Conservation (phyloP, 1,284 basidiomycete genomes). For the Ceratobasidium sp. region DNA sequence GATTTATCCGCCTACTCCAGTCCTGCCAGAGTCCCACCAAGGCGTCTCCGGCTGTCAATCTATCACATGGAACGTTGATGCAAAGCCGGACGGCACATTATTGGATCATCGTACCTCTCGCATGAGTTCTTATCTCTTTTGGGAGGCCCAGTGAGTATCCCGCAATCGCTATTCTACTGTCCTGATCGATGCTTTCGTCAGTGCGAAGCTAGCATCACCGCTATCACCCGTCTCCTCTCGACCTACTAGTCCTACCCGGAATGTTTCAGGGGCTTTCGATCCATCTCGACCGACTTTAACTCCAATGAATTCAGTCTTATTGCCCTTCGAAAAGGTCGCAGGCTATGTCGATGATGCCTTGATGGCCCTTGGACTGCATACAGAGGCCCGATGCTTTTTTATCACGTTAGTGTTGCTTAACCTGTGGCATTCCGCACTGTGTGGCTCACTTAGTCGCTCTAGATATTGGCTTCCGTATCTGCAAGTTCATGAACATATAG, state of each 20-base stretch:
- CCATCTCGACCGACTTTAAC: conserved; percentile 5
- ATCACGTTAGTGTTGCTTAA: conserved; percentile 62
- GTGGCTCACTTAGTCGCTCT: conserved; percentile 47
- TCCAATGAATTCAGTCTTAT: not conserved
- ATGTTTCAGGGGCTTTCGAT: conserved; percentile 43
- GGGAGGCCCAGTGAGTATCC: conserved; percentile 55
- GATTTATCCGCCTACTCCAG: conserved; percentile 49
- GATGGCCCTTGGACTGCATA: conserved; percentile 58
- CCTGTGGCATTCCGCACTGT: conserved; percentile 48
- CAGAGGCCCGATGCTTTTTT: conserved; percentile 62
- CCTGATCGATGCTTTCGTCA: not conserved
- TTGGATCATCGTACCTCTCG: conserved; percentile 51
- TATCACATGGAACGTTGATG: conserved; percentile 25
- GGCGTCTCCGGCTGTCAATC: conserved; percentile 45
- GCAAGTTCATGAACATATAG: conserved; percentile 59
- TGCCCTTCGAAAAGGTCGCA: conserved; percentile 16
- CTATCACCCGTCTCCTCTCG: not conserved
- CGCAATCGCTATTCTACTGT: not conserved
- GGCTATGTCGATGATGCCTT: conserved; percentile 59
- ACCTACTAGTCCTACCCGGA: conserved; percentile 47
- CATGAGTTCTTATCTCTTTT: conserved; percentile 57
- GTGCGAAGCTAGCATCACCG: not conserved
- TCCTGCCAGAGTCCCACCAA: conserved; percentile 50
- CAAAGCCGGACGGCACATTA: conserved; percentile 53
- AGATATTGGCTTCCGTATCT: conserved; percentile 61